Evolutionary conservation across 2,329 filamentous ascomycete species (phyloP).

Genomic region (Calonectria fujianensis): DNA sequence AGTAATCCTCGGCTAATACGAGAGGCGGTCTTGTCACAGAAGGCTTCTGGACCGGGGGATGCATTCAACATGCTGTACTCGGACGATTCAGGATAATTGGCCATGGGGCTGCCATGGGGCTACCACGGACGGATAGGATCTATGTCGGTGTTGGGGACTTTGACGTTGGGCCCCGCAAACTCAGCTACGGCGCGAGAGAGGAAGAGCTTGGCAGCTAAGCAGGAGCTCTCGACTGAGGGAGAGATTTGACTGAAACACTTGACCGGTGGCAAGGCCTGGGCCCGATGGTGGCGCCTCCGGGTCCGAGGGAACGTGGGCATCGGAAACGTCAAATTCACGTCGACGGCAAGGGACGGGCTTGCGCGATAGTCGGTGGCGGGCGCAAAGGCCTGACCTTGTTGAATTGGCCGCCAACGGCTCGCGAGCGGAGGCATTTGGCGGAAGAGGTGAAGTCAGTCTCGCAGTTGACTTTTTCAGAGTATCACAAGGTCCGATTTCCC

Average conservation of each 20-base stretch:
- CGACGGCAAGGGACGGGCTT: conserved; percentile 7
- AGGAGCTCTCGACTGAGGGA: conserved; percentile 16
- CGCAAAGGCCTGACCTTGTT: neutral
- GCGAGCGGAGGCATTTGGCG: conserved; percentile 14
- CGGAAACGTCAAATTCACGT: conserved; percentile 21
- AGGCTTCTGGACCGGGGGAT: conserved; percentile 49
- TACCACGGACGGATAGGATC: conserved; percentile 11
- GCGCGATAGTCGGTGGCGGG: neutral
- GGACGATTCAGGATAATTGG: conserved; percentile 8
- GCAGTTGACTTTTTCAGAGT: conserved; percentile 20
- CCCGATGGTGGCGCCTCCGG: conserved; percentile 28
- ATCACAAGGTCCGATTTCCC: conserved; percentile 27
- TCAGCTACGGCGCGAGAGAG: neutral
- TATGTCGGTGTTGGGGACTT: conserved; percentile 12
- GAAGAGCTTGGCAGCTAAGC: neutral
- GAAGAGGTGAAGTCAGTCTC: conserved; percentile 15
- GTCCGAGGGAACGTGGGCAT: conserved; percentile 29
- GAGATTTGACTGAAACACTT: conserved; percentile 31
- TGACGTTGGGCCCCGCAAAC: conserved; percentile 1
- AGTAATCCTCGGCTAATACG: conserved; percentile 22
- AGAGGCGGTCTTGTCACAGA: neutral
- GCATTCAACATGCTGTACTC: conserved; percentile 30
- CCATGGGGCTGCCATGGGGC: conserved; percentile 16
- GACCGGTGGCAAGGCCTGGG: conserved; percentile 22
- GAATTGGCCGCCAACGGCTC: conserved; percentile 1